phyloP scores from a whole-genome alignment of 208 protist genomes.

The Trypanosomatidae sp. region DNA sequence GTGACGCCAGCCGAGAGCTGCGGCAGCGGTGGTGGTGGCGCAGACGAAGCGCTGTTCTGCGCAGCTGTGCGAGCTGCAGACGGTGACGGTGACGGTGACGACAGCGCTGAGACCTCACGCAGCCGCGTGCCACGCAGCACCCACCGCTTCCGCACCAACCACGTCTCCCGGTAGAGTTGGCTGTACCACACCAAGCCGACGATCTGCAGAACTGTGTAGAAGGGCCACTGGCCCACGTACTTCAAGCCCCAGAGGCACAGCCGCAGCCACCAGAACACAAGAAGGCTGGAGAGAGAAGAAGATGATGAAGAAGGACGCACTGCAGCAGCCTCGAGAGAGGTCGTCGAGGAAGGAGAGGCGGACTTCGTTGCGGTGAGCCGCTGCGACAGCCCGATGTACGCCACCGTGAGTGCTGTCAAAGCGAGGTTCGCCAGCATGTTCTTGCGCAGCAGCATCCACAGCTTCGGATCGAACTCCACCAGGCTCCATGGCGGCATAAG shows the following conservation, averaged over 20 bases:
- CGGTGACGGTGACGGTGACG: too few relatives aligned
- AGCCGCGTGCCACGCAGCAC: slow-evolving; percentile 26
- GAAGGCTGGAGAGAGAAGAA: too few relatives aligned
- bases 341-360: too few relatives aligned
- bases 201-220: slow-evolving; percentile 39
- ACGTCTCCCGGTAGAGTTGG: slow-evolving; percentile 44
- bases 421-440: slow-evolving; percentile 32
- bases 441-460: slow-evolving; percentile 47
- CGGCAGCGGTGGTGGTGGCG: too few relatives aligned
- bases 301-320: too few relatives aligned
- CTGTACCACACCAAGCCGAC: slow-evolving; percentile 43
- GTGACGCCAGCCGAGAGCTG: too few relatives aligned
- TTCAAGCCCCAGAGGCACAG: slow-evolving; percentile 24
- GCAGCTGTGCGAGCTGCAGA: too few relatives aligned
- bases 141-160: slow-evolving; percentile 43
- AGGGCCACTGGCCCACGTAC: slow-evolving; percentile 37
- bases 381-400: slow-evolving; percentile 17
- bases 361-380: slow-evolving; percentile 1
- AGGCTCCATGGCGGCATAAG: slow-evolving; percentile 41
- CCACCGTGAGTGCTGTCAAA: slow-evolving; percentile 10
- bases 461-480: slow-evolving; percentile 33
- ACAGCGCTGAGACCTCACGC: too few relatives aligned
- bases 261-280: slow-evolving; percentile 16
- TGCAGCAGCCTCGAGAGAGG: too few relatives aligned
- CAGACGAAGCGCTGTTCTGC: neutral